Conservation (phyloP, 116 monocot genomes). For the Dioscorea cayenensis region DNA sequence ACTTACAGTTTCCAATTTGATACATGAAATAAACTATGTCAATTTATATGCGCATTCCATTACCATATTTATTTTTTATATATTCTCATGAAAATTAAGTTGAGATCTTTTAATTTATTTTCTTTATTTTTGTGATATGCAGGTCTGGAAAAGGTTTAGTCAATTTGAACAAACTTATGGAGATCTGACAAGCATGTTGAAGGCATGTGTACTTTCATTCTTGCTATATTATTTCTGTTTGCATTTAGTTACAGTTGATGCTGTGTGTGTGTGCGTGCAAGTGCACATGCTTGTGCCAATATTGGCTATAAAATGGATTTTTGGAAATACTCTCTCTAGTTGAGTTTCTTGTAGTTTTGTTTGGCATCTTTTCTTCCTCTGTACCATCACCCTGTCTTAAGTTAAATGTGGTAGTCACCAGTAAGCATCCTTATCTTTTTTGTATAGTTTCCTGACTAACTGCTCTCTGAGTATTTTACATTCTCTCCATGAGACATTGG, state of each 20-base stretch:
- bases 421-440: too few species aligned
- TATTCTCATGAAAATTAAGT: not conserved
- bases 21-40: not conserved
- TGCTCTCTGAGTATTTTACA: too few species aligned
- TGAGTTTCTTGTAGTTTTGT: too few species aligned
- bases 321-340: not conserved
- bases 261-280: too few species aligned
- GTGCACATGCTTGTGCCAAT: too few species aligned
- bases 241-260: too few species aligned
- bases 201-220: constrained; percentile 31
- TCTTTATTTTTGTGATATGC: constrained; percentile 7
- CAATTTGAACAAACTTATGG: constrained; percentile 94
- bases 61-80: too few species aligned
- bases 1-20: not conserved
- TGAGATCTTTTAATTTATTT: not conserved
- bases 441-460: too few species aligned
- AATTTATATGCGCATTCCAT: too few species aligned
- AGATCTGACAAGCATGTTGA: constrained; percentile 90
- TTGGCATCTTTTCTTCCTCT: not conserved
- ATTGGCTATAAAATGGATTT: too few species aligned
- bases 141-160: constrained; percentile 90
- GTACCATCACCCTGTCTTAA: not conserved
- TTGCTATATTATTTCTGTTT: not conserved
- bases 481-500: too few species aligned
- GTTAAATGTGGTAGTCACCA: too few species aligned